phyloP scores from a whole-genome alignment of 108 stramenopile species.

The Conticribra weissflogii region DNA sequence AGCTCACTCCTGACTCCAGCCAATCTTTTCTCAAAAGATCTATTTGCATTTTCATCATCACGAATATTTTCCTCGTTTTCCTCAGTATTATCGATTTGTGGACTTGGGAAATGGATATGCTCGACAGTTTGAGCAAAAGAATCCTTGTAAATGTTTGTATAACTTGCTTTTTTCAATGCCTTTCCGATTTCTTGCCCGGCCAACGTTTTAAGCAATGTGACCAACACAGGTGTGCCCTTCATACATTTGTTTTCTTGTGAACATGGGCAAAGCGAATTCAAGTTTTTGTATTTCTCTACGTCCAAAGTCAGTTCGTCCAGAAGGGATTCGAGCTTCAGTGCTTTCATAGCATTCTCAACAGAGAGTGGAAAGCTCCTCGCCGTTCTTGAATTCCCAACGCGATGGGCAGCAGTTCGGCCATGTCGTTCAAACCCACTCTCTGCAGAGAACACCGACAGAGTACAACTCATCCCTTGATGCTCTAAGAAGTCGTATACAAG shows the following conservation, averaged over 20 bases:
- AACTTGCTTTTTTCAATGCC: too few species aligned
- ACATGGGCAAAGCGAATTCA: neutral
- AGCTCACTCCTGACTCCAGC: constrained; percentile 31
- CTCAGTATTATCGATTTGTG: neutral
- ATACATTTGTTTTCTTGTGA: neutral
- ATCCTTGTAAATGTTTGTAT: too few species aligned
- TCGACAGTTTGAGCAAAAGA: too few species aligned
- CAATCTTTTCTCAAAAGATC: constrained; percentile 23
- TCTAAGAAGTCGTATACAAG: constrained; percentile 23
- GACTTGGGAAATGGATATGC: neutral
- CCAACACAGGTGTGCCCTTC: too few species aligned
- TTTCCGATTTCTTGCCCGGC: too few species aligned
- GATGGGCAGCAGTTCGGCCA: neutral
- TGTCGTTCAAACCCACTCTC: constrained; percentile 27
- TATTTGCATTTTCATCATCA: neutral
- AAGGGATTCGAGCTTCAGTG: constrained; percentile 15
- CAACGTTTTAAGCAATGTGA: too few species aligned
- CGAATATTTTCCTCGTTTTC: neutral
- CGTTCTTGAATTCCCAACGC: too few species aligned
- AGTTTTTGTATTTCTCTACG: constrained; percentile 2
- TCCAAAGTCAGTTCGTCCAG: constrained; percentile 13
- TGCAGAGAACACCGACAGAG: constrained; percentile 33
- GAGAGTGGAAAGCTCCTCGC: neutral
- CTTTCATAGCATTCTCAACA: constrained; percentile 24
- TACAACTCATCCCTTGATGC: constrained; percentile 14